Conservation (phyloP, 148 eudicot genomes). For the Dysphania ambrosioides region DNA sequence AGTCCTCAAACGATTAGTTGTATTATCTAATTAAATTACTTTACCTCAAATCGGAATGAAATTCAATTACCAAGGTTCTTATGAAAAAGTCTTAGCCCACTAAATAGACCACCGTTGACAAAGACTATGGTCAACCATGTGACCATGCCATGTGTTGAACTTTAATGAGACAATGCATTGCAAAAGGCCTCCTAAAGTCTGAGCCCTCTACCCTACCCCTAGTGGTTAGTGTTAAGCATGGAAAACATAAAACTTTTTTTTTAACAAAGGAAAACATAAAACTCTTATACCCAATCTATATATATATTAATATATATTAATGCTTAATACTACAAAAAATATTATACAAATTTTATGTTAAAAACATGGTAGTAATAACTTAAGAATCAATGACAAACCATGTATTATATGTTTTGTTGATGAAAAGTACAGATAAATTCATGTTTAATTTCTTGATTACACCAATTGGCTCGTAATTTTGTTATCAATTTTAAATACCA, state of each 20-base stretch:
- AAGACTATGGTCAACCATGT: constrained; percentile 33
- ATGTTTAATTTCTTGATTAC: too few species aligned
- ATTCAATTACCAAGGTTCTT: constrained; percentile 3
- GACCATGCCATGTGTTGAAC: constrained; percentile 29
- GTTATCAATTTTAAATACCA: too few species aligned
- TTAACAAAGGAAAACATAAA: too few species aligned
- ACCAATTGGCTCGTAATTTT: too few species aligned
- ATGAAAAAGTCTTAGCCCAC: constrained; percentile 7
- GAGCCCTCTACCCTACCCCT: constrained; percentile 16
- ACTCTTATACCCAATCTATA: too few species aligned
- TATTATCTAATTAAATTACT: not conserved
- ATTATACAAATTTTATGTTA: too few species aligned
- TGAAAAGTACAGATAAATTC: too few species aligned
- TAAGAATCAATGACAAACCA: too few species aligned
- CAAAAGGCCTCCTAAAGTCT: constrained; percentile 27
- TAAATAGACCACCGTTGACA: constrained; percentile 21
- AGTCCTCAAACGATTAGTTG: not conserved
- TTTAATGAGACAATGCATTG: constrained; percentile 7
- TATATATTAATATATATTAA: too few species aligned
- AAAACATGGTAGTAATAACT: too few species aligned
- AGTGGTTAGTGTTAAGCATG: not conserved
- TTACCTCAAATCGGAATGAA: not conserved
- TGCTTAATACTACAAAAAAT: too few species aligned
- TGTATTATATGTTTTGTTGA: too few species aligned
- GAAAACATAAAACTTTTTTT: not conserved